A percentile compares a stretch with the other conserved stretches of the same genome.
Evolutionary conservation across 164 flowering plant species (phyloP).

Genomic region (Brasenia schreberi): DNA sequence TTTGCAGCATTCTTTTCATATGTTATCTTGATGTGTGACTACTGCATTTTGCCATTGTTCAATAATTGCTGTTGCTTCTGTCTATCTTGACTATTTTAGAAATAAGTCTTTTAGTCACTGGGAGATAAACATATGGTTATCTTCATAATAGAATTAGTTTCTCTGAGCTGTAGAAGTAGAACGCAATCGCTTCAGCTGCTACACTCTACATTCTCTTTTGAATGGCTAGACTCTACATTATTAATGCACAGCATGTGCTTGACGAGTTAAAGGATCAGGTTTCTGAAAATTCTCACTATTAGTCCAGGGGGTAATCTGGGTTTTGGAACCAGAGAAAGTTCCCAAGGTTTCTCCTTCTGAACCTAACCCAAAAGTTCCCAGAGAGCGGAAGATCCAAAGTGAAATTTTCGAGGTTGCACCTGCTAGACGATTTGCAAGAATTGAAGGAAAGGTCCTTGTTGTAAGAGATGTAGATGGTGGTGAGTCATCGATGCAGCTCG

Average conservation of each 20-base stretch:
- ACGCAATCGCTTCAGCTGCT: not conserved
- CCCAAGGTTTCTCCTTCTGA: conserved; percentile 25
- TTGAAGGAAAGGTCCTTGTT: conserved; percentile 40
- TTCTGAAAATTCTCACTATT: not conserved
- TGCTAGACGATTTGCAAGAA: conserved; percentile 41
- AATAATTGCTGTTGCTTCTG: too few species aligned
- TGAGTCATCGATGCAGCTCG: conserved; percentile 23
- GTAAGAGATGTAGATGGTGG: conserved; percentile 52
- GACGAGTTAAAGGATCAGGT: too few species aligned
- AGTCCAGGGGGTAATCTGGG: conserved; percentile 66
- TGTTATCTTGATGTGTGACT: too few species aligned
- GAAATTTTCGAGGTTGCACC: conserved; percentile 62
- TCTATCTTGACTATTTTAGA: too few species aligned
- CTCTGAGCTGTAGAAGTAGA: not conserved
- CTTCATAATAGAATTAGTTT: not conserved
- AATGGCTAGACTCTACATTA: too few species aligned
- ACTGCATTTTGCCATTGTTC: too few species aligned
- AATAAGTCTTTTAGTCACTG: too few species aligned
- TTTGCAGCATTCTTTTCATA: too few species aligned
- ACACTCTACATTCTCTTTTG: too few species aligned
- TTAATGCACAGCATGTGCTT: not conserved
- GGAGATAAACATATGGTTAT: not conserved
- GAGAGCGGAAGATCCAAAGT: conserved; percentile 41
- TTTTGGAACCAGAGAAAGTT: conserved; percentile 51
- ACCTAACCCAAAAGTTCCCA: conserved; percentile 12